Percentiles rank a stretch among this genome's conserved stretches.
Evolutionary conservation across 1,284 basidiomycete genomes (phyloP).

Genomic region (Heterobasidion occidentale): DNA sequence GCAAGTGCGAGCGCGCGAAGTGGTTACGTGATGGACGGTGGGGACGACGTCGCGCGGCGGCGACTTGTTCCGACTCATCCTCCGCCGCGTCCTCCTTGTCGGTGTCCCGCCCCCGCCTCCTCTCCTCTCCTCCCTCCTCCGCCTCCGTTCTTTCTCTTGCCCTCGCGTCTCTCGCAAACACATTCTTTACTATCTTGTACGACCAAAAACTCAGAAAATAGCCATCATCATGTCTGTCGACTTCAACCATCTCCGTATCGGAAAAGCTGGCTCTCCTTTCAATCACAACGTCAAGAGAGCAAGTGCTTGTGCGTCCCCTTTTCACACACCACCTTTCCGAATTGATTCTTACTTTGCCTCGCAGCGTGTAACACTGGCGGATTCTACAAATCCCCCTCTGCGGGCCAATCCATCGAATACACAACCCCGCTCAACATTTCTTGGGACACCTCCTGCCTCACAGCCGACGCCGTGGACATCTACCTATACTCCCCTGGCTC

Average conservation of each 20-base stretch:
- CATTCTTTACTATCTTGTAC: constrained; percentile 8
- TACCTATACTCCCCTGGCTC: constrained; percentile 59
- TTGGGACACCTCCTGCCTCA: constrained; percentile 65
- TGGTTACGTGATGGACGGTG: too few relatives aligned
- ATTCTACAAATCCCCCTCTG: constrained; percentile 61
- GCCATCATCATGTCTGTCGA: background rate
- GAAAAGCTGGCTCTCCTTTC: constrained; percentile 1
- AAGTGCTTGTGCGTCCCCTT: constrained; percentile 1
- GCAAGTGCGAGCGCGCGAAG: too few relatives aligned
- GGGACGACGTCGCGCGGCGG: too few relatives aligned
- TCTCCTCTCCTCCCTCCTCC: background rate
- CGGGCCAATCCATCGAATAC: constrained; percentile 44
- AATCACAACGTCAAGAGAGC: constrained; percentile 1
- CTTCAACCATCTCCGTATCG: constrained; percentile 5
- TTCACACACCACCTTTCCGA: too few relatives aligned
- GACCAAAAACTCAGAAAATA: background rate
- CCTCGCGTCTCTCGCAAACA: constrained; percentile 10
- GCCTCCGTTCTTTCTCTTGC: constrained; percentile 2
- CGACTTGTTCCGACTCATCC: too few relatives aligned
- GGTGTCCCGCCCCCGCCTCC: too few relatives aligned
- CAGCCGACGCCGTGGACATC: constrained; percentile 52
- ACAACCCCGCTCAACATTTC: constrained; percentile 52
- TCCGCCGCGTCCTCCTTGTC: too few relatives aligned
- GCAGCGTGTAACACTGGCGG: constrained; percentile 47
- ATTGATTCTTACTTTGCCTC: background rate